Base-by-base conservation (phyloP, 202 grass and related monocot species). In the Alloteropsis angusta region DNA sequence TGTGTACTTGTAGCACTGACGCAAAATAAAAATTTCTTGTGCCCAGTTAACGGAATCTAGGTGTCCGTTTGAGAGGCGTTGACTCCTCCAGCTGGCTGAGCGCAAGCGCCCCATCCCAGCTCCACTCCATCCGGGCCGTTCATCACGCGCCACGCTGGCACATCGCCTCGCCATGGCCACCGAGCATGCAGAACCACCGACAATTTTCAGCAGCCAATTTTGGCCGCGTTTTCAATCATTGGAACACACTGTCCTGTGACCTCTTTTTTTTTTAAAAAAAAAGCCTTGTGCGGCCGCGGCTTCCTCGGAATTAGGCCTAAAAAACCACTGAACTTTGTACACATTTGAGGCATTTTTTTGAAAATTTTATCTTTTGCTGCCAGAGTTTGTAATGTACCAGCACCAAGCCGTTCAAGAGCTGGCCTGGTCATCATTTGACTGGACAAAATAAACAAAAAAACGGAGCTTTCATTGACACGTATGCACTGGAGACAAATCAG, bases 51-150 rank as follows among this genome's bases (percentile, higher is more conserved):
- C 79, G 79, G 75, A 93, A 88, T 88, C 88, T 93, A 75, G 79
- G 71, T 86, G 75, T 39, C 79, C 88, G 85, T 88, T 88, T 85
- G 64, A 26, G 59, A 71, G 75, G 91, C 79, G 85, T 93, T 93
- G 85, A 93, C 83, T 86, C 48, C 18, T 2, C 35, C 83, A 37
- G 60, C 69, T 17, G 84, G 70, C 71, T 64, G 48, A 15, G 60
- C 76, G 62, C 70, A 71, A 76, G n/a, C 7, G 60, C 37, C 2
- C n/a, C 11, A 16, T 37, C 41, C 5, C 26, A 9, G 60, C 19
- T 16, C 37, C 25, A 44, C 46, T 47, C 63, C 25, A 64, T 78
- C 68, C 18, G 19, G 19, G 42, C 70, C 75, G 50, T 76, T 44
- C 55, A 74, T 91, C 80, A 53, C 30, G 47, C 32, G 1, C 0